phyloP scores from a whole-genome alignment of 2,329 filamentous ascomycete genomes.

The Nothopassalora personata region DNA sequence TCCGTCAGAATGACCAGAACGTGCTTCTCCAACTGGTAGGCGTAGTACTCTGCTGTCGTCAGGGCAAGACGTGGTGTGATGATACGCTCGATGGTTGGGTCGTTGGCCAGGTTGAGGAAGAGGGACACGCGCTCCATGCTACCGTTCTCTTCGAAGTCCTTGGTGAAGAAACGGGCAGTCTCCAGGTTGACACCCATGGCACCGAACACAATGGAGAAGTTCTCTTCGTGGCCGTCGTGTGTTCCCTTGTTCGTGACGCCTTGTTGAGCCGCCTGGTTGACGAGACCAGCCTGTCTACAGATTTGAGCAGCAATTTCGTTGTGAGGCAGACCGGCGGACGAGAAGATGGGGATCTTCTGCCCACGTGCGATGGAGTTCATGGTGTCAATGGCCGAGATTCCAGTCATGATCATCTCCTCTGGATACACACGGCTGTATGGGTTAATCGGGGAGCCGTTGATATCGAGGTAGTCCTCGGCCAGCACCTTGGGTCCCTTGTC shows the following conservation, averaged over 20 bases:
- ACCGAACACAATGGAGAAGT: constrained; percentile 99
- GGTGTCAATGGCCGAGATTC: constrained; percentile 97
- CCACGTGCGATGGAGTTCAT: constrained; percentile 92
- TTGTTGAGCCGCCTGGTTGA: constrained; percentile 60
- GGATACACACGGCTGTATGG: constrained; percentile 97
- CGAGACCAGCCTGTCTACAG: constrained; percentile 91
- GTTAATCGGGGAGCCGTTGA: constrained; percentile 98
- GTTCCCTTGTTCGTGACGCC: constrained; percentile 70
- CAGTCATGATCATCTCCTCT: constrained; percentile 99
- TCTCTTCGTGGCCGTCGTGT: constrained; percentile 95
- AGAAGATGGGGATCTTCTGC: constrained; percentile 99
- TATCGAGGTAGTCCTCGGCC: constrained; percentile 96
- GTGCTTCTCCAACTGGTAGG: constrained; percentile 99
- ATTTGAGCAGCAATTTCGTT: constrained; percentile 99
- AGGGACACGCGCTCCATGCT: constrained; percentile 95
- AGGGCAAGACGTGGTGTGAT: constrained; percentile 97
- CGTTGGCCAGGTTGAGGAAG: constrained; percentile 98
- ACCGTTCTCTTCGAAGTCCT: constrained; percentile 98
- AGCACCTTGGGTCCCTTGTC: constrained; percentile 98
- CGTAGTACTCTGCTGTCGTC: constrained; percentile 98
- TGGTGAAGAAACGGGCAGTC: constrained; percentile 95
- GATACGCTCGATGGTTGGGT: constrained; percentile 99
- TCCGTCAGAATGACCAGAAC: constrained; percentile 98
- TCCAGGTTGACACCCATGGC: constrained; percentile 99
- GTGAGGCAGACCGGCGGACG: constrained; percentile 92